Conservation (phyloP, 2,329 filamentous ascomycete species). For the Alternaria hordeiaustralica region DNA sequence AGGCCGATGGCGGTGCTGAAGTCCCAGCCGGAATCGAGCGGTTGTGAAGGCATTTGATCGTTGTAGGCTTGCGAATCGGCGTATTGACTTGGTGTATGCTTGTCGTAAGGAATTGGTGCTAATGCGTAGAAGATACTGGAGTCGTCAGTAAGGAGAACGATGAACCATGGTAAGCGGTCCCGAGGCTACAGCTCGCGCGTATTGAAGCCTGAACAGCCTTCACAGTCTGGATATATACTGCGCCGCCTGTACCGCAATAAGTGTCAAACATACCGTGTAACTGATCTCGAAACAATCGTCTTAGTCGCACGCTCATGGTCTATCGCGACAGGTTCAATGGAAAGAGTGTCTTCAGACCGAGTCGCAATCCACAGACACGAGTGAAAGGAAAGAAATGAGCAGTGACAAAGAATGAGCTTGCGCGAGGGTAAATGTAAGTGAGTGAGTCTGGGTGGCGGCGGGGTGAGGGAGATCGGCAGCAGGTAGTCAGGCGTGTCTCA, state of each 20-base stretch:
- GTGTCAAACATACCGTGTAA: constrained; percentile 32
- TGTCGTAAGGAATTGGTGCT: constrained; percentile 16
- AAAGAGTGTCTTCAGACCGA: constrained; percentile 15
- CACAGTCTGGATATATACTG: background rate
- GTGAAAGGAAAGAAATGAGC: constrained; percentile 7
- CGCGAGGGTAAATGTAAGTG: constrained; percentile 12
- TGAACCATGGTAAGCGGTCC: background rate
- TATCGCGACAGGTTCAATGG: constrained; percentile 18
- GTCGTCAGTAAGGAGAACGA: constrained; percentile 17
- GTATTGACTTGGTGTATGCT: background rate
- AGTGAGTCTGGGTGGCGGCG: constrained; percentile 17
- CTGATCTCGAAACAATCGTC: constrained; percentile 37
- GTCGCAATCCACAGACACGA: constrained; percentile 10
- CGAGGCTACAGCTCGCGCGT: background rate
- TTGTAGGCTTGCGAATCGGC: background rate
- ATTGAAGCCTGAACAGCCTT: background rate
- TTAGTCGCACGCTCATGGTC: constrained; percentile 41
- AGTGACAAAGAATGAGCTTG: constrained; percentile 5
- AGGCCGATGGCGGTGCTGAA: constrained; percentile 55
- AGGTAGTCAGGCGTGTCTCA: constrained; percentile 12
- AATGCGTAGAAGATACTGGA: constrained; percentile 22
- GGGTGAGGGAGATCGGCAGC: constrained; percentile 17
- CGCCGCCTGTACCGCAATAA: constrained; percentile 5
- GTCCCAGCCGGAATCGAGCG: constrained; percentile 52
- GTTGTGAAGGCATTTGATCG: constrained; percentile 42